Conservation (phyloP, 257 asterid genomes). For the Plantago major region DNA sequence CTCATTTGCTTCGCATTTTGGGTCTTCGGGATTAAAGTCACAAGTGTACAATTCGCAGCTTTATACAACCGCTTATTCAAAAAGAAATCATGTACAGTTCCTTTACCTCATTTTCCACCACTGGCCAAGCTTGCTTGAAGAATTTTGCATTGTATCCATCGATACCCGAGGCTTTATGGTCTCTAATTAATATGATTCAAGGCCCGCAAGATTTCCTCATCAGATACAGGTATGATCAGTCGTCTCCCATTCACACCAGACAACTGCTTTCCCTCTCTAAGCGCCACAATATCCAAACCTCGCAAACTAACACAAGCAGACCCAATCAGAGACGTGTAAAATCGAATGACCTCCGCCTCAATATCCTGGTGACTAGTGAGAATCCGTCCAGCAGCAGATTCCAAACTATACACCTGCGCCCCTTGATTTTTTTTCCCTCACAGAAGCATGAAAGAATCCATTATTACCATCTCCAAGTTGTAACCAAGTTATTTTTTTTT, state of each 20-base stretch:
- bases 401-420: background rate
- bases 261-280: too few species aligned
- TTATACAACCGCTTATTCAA: background rate
- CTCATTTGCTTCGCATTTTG: background rate
- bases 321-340: too few species aligned
- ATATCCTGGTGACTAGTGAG: background rate
- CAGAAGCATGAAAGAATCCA: background rate
- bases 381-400: background rate
- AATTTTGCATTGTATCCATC: background rate
- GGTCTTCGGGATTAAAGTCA: background rate
- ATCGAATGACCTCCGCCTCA: too few species aligned
- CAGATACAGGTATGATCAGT: background rate
- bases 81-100: background rate
- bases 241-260: background rate
- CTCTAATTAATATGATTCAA: too few species aligned
- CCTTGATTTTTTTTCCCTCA: too few species aligned
- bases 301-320: too few species aligned
- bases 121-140: background rate
- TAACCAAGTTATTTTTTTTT: background rate
- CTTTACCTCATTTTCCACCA: background rate
- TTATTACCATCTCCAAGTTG: background rate
- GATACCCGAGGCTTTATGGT: background rate
- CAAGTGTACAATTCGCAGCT: background rate
- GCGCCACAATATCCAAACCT: too few species aligned
- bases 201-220: background rate